These are phyloP conservation scores for Candida buenavistaensis DNA, from an alignment of 1,139 yeast genomes.

Conservation along the genomic window DNA sequence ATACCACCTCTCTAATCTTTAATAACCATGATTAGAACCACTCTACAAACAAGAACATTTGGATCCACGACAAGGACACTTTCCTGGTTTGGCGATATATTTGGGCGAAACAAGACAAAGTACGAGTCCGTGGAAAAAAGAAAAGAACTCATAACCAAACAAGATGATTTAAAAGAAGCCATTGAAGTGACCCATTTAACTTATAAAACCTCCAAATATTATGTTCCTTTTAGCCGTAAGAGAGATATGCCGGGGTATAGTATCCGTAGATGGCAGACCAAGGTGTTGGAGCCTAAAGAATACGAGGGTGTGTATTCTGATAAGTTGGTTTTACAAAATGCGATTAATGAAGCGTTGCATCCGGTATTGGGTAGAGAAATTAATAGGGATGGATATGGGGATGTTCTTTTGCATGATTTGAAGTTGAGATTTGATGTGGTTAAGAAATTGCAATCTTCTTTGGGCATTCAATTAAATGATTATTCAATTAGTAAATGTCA, in stretches of 20 bases:
- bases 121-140: constrained; percentile 15
- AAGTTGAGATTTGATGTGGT: constrained; percentile 57
- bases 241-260: constrained; percentile 38
- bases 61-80: constrained; percentile 6
- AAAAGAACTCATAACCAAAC: constrained; percentile 37
- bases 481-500: constrained; percentile 51
- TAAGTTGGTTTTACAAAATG: constrained; percentile 22
- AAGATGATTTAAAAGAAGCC: constrained; percentile 37
- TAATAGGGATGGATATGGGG: constrained; percentile 16
- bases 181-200: constrained; percentile 38
- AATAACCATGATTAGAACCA: constrained; percentile 5
- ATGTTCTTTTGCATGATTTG: constrained; percentile 44
- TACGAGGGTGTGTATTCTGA: constrained; percentile 30
- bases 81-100: constrained; percentile 16
- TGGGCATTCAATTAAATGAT: constrained; percentile 72
- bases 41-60: constrained; percentile 12
- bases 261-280: constrained; percentile 37
- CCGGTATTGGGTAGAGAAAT: constrained; percentile 17
- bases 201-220: constrained; percentile 35
- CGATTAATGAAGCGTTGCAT: constrained; percentile 28
- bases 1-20: no score
- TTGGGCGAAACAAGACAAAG: constrained; percentile 11
- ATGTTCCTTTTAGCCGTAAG: constrained; percentile 25
- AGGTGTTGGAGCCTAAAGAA: constrained; percentile 22
- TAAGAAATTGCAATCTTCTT: constrained; percentile 55